phyloP scores from a whole-genome alignment of 2,329 filamentous ascomycete genomes.

The Mycogone perniciosa region DNA sequence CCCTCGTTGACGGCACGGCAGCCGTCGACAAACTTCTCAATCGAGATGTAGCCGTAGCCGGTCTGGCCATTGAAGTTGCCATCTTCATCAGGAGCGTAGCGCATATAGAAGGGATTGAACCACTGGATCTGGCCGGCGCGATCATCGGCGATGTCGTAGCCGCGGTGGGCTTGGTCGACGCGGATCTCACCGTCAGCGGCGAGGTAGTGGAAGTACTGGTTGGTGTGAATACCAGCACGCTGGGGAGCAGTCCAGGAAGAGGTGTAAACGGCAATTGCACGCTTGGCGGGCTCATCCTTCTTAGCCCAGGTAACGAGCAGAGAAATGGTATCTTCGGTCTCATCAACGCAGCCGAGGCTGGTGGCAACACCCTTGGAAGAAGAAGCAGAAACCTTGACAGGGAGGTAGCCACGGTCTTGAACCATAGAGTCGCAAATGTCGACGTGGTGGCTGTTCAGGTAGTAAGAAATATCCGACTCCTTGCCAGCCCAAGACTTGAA shows the following conservation, averaged over 20 bases:
- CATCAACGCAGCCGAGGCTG: constrained; percentile 67
- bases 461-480: constrained; percentile 92
- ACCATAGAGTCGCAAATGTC: constrained; percentile 94
- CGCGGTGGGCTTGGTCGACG: constrained; percentile 87
- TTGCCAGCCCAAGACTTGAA: constrained; percentile 92
- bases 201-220: constrained; percentile 96
- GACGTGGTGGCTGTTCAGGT: constrained; percentile 91
- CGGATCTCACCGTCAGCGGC: constrained; percentile 77
- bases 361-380: constrained; percentile 74
- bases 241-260: constrained; percentile 92
- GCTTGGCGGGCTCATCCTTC: constrained; percentile 59
- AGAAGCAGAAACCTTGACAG: constrained; percentile 71
- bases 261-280: constrained; percentile 84
- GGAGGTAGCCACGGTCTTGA: constrained; percentile 61
- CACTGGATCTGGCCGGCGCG: constrained; percentile 63
- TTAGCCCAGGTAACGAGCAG: constrained; percentile 84
- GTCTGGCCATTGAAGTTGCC: constrained; percentile 89
- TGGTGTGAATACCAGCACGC: constrained; percentile 88
- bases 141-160: constrained; percentile 92
- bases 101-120: constrained; percentile 96
- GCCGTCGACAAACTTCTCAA: constrained; percentile 93
- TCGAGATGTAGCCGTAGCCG: constrained; percentile 88
- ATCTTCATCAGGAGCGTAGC: constrained; percentile 88
- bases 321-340: constrained; percentile 90
- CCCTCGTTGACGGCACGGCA: constrained; percentile 73